These are phyloP conservation scores for Aureobasidium sp. DNA, from an alignment of 2,329 filamentous ascomycete species.

Conservation along the genomic window DNA sequence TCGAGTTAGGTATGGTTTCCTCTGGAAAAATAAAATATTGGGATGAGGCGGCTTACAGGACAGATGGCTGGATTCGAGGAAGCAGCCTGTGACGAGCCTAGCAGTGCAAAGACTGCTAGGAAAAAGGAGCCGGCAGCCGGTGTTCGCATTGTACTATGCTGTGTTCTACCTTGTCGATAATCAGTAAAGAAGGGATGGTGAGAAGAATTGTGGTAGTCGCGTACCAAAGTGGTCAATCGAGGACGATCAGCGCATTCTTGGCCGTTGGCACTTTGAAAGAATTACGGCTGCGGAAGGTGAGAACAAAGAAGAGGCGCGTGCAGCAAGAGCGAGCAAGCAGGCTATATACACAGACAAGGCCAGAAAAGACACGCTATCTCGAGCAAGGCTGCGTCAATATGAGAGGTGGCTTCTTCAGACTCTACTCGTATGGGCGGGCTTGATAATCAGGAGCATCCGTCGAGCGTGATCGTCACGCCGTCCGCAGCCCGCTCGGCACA, in stretches of 20 bases:
- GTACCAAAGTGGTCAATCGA: neutral
- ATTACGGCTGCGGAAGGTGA: neutral
- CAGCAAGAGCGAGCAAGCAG: neutral
- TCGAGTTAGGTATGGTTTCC: conserved; percentile 28
- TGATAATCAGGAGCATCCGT: conserved; percentile 9
- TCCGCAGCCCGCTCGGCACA: neutral
- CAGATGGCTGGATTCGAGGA: conserved; percentile 38
- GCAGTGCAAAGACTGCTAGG: conserved; percentile 52
- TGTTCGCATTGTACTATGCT: conserved; percentile 17
- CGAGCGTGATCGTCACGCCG: neutral
- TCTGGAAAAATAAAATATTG: conserved; percentile 16
- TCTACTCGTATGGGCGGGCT: neutral
- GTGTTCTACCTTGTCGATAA: neutral
- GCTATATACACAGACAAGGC: neutral
- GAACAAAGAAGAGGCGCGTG: neutral
- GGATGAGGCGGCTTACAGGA: conserved; percentile 40
- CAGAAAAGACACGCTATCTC: neutral
- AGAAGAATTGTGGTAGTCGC: neutral
- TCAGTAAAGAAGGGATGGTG: neutral
- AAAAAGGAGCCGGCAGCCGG: conserved; percentile 38
- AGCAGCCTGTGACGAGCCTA: conserved; percentile 32
- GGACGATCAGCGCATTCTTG: conserved; percentile 5
- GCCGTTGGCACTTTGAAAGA: conserved; percentile 1
- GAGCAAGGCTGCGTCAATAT: neutral
- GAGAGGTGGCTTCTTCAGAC: conserved; percentile 10